Evolutionary conservation across 23 red algal genomes (phyloP), one percentile per base, ranked within the genome.

Genomic region (Gracilariopsis chorda): DNA sequence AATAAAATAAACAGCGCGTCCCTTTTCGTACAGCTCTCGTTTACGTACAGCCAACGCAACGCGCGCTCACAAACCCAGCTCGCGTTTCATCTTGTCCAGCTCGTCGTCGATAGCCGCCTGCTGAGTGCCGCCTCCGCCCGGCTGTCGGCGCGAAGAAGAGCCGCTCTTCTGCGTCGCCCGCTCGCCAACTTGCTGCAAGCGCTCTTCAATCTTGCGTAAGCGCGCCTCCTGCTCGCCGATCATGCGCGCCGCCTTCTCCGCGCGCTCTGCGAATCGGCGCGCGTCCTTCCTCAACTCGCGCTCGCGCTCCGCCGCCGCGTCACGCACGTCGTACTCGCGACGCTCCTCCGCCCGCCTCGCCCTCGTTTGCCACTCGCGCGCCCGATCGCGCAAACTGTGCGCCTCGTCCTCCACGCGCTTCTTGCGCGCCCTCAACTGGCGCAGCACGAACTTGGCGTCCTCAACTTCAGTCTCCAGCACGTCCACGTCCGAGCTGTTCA

Each of bases 381-480:
- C 73, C 25, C 88, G 48, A 4, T 69, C 69, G 13, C 80, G 56
- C 24, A 86, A 51, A 19, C 32, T 70, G 10, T 47, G 36, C 30
- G 23, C 62, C 76, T 94, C 81, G 16, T 69, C 80, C 36, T 80
- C 42, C 19, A 93, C 58, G 27, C 67, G 25, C 7, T 17, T 12
- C 37, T 51, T 35, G 44, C 95, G 58, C 4, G 61, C 28, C 16
- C 64, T 63, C 20, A 93, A 47, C 69, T 94, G 90, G 34, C 90
- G 27, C 9, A 93, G 63, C n/a, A 98, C 75, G 48, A 98, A 98
- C 9, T 46, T 40, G 19, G 87, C 82, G 53, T 99, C 87, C n/a
- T 96, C 94, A 1, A 94, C 58, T 69, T 99, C 97, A n/a, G 84
- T 75, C 41, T 80, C 49, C 21, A 99, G 90, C n/a, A 96, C 89